phyloP scores from a whole-genome alignment of 495 filamentous ascomycete genomes.

The Usnea hakonensis region DNA sequence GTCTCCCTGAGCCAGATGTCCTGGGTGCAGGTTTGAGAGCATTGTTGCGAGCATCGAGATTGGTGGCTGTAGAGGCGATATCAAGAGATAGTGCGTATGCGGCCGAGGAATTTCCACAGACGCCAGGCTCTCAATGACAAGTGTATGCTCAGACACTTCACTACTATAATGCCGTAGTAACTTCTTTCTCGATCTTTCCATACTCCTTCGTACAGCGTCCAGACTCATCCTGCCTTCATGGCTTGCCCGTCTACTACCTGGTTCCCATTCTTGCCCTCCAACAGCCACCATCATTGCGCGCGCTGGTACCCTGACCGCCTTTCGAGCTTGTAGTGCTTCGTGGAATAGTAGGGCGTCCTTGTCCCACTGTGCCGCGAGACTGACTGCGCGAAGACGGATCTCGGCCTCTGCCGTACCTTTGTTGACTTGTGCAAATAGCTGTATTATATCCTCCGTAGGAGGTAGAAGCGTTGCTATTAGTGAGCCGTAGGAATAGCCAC shows the following conservation, averaged over 20 bases:
- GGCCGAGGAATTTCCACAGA: slow-evolving; percentile 19
- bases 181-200: slow-evolving; percentile 17
- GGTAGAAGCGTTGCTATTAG: slow-evolving; percentile 71
- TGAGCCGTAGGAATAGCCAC: slow-evolving; percentile 89
- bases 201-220: slow-evolving; percentile 22
- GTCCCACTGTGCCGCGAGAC: slow-evolving; percentile 49
- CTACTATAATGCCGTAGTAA: slow-evolving; percentile 1
- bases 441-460: slow-evolving; percentile 46
- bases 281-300: slow-evolving; percentile 10
- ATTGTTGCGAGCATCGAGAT: slow-evolving; percentile 50
- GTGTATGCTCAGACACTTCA: background rate
- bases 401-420: slow-evolving; percentile 50
- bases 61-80: slow-evolving; percentile 70
- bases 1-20: slow-evolving; percentile 9
- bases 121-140: background rate
- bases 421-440: slow-evolving; percentile 46
- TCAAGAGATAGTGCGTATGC: slow-evolving; percentile 59
- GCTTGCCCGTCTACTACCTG: slow-evolving; percentile 11
- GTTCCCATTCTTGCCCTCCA: slow-evolving; percentile 22
- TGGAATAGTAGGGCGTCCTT: slow-evolving; percentile 29
- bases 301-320: background rate
- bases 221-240: slow-evolving; percentile 22
- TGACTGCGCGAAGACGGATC: slow-evolving; percentile 58
- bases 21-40: slow-evolving; percentile 37
- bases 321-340: slow-evolving; percentile 22